Evolutionary conservation across 768 basidiomycete species (phyloP).

Genomic region (Kwoniella shandongensis): DNA sequence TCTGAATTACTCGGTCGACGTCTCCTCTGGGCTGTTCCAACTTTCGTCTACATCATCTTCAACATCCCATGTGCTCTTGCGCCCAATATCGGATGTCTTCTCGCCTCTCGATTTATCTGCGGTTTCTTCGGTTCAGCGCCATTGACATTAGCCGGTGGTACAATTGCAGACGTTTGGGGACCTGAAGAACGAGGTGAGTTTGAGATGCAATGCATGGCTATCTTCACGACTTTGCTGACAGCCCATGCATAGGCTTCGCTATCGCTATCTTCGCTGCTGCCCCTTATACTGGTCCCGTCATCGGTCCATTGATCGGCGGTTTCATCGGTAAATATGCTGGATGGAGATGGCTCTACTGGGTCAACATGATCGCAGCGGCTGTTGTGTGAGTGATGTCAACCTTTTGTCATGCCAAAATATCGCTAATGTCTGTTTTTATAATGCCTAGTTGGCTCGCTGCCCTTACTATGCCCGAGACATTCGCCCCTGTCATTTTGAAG

Average conservation of each 20-base stretch:
- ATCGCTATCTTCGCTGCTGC: slow-evolving; percentile 49
- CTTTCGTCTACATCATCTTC: slow-evolving; percentile 47
- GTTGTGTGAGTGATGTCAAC: slow-evolving; percentile 23
- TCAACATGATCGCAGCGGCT: slow-evolving; percentile 48
- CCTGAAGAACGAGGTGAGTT: slow-evolving; percentile 40
- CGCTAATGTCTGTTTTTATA: slow-evolving; percentile 18
- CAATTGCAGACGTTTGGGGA: slow-evolving; percentile 47
- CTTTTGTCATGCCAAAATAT: not conserved
- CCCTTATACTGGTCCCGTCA: slow-evolving; percentile 47
- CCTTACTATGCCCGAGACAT: slow-evolving; percentile 52
- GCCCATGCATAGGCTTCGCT: slow-evolving; percentile 27
- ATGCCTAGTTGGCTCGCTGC: slow-evolving; percentile 20
- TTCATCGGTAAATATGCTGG: slow-evolving; percentile 46
- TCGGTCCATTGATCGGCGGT: slow-evolving; percentile 51
- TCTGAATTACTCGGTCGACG: slow-evolving; percentile 48
- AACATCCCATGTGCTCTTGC: slow-evolving; percentile 51
- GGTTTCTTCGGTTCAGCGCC: slow-evolving; percentile 47
- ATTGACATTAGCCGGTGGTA: slow-evolving; percentile 46
- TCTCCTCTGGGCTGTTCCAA: slow-evolving; percentile 39
- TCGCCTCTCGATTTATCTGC: slow-evolving; percentile 48
- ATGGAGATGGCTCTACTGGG: slow-evolving; percentile 55
- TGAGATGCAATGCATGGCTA: not conserved
- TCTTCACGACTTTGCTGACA: slow-evolving; percentile 1
- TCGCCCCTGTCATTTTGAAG: slow-evolving; percentile 51
- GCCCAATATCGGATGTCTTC: slow-evolving; percentile 40